phyloP scores from a whole-genome alignment of 805 yeast genomes.

The Kurtzmaniella cleridarum region DNA sequence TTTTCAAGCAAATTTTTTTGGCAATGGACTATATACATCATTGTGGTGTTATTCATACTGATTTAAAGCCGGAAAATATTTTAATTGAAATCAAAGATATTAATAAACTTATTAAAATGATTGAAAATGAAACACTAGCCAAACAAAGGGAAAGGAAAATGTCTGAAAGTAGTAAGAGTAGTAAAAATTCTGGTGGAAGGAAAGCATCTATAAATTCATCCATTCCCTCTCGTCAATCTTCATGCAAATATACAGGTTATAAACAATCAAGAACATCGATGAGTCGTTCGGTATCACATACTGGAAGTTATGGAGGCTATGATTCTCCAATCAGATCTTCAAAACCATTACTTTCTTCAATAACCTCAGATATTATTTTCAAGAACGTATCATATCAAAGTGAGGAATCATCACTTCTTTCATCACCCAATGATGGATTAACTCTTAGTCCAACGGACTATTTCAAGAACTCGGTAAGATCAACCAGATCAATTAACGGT shows the following conservation, averaged over 20 bases:
- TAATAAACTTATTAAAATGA: constrained; percentile 41
- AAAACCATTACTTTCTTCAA: constrained; percentile 45
- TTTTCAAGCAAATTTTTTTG: constrained; percentile 48
- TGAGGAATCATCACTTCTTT: neutral
- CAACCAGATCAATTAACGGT: neutral
- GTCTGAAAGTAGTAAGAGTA: neutral
- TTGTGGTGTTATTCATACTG: constrained; percentile 35
- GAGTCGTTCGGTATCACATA: neutral
- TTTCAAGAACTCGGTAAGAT: neutral
- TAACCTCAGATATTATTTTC: constrained; percentile 18
- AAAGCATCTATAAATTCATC: neutral
- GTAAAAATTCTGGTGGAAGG: constrained; percentile 11
- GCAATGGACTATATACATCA: constrained; percentile 57
- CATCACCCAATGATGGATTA: neutral
- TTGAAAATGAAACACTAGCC: constrained; percentile 29
- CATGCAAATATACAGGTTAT: neutral
- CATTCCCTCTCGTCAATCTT: neutral
- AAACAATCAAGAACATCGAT: constrained; percentile 4
- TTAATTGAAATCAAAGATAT: constrained; percentile 39
- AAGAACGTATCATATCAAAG: constrained; percentile 7
- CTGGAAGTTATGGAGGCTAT: neutral
- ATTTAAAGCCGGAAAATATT: constrained; percentile 39
- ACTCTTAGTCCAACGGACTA: constrained; percentile 2
- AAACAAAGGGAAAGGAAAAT: constrained; percentile 5
- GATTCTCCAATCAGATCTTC: constrained; percentile 36